phyloP scores from a whole-genome alignment of 768 basidiomycete genomes.

The Rhizopogon vinicolor region DNA sequence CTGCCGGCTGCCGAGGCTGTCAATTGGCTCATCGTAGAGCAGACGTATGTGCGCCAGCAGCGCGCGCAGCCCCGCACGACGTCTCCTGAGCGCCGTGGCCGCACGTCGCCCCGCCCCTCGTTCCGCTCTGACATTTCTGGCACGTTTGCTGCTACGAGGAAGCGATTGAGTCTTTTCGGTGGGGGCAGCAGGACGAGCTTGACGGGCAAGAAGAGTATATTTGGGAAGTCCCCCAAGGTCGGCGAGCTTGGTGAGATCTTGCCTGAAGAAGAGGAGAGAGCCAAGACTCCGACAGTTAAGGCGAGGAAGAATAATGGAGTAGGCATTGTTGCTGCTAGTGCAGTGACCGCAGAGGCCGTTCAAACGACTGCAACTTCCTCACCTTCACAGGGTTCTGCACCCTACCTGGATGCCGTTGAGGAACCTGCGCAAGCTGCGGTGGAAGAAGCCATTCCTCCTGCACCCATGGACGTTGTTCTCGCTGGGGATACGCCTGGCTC shows the following conservation, averaged over 20 bases:
- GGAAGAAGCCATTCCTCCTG: slow-evolving; percentile 18
- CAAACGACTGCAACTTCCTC: slow-evolving; percentile 4
- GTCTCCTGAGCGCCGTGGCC: slow-evolving; percentile 23
- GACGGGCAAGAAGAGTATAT: slow-evolving; percentile 19
- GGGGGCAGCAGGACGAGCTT: slow-evolving; percentile 17
- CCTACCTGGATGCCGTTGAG: background rate
- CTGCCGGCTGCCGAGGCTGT: slow-evolving; percentile 25
- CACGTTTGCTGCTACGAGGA: slow-evolving; percentile 51
- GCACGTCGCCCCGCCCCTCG: slow-evolving; percentile 41
- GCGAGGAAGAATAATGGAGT: slow-evolving; percentile 19
- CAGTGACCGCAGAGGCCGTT: slow-evolving; percentile 9
- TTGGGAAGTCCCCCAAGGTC: slow-evolving; percentile 35
- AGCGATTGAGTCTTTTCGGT: slow-evolving; percentile 61
- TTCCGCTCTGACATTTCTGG: slow-evolving; percentile 38
- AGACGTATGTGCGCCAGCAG: slow-evolving; percentile 40
- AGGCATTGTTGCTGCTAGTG: slow-evolving; percentile 16
- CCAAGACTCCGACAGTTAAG: slow-evolving; percentile 23
- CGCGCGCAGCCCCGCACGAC: slow-evolving; percentile 22
- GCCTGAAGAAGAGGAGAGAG: slow-evolving; percentile 46
- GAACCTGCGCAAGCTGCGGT: slow-evolving; percentile 3
- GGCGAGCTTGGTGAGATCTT: slow-evolving; percentile 74
- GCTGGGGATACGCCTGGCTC: slow-evolving; percentile 24
- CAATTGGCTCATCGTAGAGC: slow-evolving; percentile 69
- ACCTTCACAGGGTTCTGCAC: background rate
- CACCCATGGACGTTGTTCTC: slow-evolving; percentile 24